Conservation (phyloP, 805 yeast species). For the Sugiyamaella qingdaonensis region DNA sequence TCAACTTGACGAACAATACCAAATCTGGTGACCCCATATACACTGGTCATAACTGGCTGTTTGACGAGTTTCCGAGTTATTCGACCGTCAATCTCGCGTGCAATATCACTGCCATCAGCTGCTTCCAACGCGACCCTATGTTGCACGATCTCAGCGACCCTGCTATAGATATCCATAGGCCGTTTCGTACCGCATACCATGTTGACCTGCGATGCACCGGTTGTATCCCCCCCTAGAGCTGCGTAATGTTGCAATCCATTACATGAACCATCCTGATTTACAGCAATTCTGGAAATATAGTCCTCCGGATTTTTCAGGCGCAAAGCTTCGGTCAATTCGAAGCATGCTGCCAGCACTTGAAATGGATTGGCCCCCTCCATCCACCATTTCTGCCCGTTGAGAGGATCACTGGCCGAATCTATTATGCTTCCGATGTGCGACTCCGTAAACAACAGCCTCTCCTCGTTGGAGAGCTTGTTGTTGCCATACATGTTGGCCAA, state of each 20-base stretch:
- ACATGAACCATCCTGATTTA: constrained; percentile 65
- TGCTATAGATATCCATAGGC: constrained; percentile 57
- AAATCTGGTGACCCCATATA: constrained; percentile 89
- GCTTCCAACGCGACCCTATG: constrained; percentile 36
- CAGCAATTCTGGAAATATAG: constrained; percentile 48
- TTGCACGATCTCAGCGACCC: constrained; percentile 50
- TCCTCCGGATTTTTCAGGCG: constrained; percentile 39
- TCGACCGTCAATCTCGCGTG: constrained; percentile 48
- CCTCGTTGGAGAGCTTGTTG: constrained; percentile 50
- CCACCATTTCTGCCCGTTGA: constrained; percentile 36
- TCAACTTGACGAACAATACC: constrained; percentile 91
- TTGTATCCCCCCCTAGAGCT: constrained; percentile 60
- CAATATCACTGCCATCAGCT: constrained; percentile 23
- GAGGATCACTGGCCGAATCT: constrained; percentile 48
- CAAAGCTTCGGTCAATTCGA: constrained; percentile 50
- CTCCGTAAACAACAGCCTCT: constrained; percentile 46
- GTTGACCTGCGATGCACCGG: constrained; percentile 60
- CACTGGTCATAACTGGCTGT: constrained; percentile 97
- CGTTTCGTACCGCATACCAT: constrained; percentile 36
- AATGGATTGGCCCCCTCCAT: constrained; percentile 62
- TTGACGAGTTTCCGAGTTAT: constrained; percentile 85
- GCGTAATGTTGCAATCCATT: constrained; percentile 67
- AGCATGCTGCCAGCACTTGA: constrained; percentile 54
- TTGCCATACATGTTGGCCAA: constrained; percentile 55
- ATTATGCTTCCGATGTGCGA: constrained; percentile 42